These are phyloP conservation scores for Elongisporangium prolatum DNA, from an alignment of 352 stramenopile species.

Conservation along the genomic window DNA sequence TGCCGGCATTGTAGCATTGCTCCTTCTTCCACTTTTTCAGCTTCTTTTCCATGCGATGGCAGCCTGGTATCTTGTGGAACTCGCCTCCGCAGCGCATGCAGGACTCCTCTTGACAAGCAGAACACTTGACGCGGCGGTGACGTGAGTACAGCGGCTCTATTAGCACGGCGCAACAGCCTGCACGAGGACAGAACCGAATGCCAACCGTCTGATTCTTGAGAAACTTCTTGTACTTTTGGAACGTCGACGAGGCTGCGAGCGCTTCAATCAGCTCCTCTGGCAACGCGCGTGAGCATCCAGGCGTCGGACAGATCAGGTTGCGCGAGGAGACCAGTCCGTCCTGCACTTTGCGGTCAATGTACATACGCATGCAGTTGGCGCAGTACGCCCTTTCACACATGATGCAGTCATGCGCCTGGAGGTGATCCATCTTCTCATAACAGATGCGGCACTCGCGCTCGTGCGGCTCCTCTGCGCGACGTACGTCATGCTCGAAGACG, in stretches of 20 bases:
- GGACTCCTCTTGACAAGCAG: slow-evolving; percentile 17
- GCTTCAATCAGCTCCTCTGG: slow-evolving; percentile 20
- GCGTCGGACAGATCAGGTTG: slow-evolving; percentile 32
- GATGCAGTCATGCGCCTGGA: no score
- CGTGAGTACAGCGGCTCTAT: slow-evolving; percentile 20
- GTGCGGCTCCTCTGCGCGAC: slow-evolving; percentile 8
- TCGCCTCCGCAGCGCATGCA: slow-evolving; percentile 30
- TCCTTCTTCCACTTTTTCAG: slow-evolving; percentile 34
- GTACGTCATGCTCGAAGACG: no score
- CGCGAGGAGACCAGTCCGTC: slow-evolving; percentile 32
- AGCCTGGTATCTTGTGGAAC: slow-evolving; percentile 22
- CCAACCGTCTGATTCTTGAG: slow-evolving; percentile 24
- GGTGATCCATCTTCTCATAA: no score
- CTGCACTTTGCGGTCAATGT: slow-evolving; percentile 8
- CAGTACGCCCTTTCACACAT: no score
- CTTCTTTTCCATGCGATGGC: slow-evolving; percentile 28
- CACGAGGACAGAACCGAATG: slow-evolving; percentile 34
- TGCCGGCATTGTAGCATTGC: slow-evolving; percentile 36
- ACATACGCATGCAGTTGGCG: no score
- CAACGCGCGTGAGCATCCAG: slow-evolving; percentile 20
- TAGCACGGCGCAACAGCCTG: slow-evolving; percentile 23
- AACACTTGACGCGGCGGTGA: slow-evolving; percentile 17
- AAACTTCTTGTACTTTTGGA: slow-evolving; percentile 28
- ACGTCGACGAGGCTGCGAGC: slow-evolving; percentile 12
- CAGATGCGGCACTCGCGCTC: no score